Conservation (phyloP, 1,284 basidiomycete species). For the Heterobasidion occidentale region DNA sequence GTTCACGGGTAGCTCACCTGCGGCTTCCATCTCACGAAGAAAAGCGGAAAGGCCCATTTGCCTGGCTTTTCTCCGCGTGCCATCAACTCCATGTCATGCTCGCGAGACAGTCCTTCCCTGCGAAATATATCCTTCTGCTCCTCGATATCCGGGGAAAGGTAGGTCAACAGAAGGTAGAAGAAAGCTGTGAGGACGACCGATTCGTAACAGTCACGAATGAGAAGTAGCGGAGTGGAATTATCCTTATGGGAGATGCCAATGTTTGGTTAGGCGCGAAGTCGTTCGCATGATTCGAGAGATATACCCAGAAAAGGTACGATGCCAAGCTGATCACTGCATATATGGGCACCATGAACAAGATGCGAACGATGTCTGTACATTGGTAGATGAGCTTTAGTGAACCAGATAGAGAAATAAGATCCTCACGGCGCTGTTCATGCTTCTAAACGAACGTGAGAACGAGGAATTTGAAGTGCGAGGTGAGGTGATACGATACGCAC, state of each 20-base stretch:
- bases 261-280: not conserved
- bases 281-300: conserved; percentile 13
- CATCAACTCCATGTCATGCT: conserved; percentile 36
- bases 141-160: conserved; percentile 56
- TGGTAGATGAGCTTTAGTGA: conserved; percentile 4
- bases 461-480: conserved; percentile 3
- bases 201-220: conserved; percentile 64
- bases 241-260: conserved; percentile 32
- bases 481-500: conserved; percentile 26
- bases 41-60: conserved; percentile 69
- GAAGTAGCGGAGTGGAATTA: conserved; percentile 53
- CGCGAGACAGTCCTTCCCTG: conserved; percentile 44
- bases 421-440: conserved; percentile 57
- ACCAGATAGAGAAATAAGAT: not conserved
- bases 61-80: conserved; percentile 36
- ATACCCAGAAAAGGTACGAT: conserved; percentile 68
- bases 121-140: conserved; percentile 60
- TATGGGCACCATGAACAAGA: conserved; percentile 75
- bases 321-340: conserved; percentile 63
- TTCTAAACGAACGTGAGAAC: conserved; percentile 31
- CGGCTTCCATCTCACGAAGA: conserved; percentile 57
- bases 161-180: conserved; percentile 71
- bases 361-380: conserved; percentile 53
- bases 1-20: conserved; percentile 24
- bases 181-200: conserved; percentile 68